phyloP scores from a whole-genome alignment of 2,329 filamentous ascomycete genomes.

The Colletotrichum sidae region DNA sequence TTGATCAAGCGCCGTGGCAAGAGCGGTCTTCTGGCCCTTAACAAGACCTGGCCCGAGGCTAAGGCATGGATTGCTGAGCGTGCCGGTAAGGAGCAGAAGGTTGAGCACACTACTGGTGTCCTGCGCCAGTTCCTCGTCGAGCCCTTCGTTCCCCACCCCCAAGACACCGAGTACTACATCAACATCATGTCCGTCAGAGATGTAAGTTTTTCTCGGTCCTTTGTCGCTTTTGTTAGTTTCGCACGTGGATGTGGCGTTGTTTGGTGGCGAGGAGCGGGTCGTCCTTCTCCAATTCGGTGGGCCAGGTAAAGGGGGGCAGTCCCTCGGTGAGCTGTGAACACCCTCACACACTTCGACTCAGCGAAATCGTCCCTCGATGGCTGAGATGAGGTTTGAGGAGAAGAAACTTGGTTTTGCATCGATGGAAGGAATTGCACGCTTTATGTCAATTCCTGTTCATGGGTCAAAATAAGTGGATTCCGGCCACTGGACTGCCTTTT shows the following conservation, averaged over 20 bases:
- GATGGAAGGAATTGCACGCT: slow-evolving; percentile 31
- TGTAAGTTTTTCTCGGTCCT: slow-evolving; percentile 71
- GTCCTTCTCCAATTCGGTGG: slow-evolving; percentile 14
- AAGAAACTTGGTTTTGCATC: slow-evolving; percentile 29
- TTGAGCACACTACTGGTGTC: slow-evolving; percentile 90
- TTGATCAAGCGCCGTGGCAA: slow-evolving; percentile 99
- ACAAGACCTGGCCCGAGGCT: slow-evolving; percentile 97
- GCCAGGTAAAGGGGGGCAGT: slow-evolving; percentile 25
- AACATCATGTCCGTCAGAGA: slow-evolving; percentile 99
- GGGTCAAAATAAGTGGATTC: slow-evolving; percentile 38
- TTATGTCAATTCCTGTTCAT: slow-evolving; percentile 35
- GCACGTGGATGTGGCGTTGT: neutral
- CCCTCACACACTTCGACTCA: slow-evolving; percentile 18
- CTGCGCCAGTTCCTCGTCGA: slow-evolving; percentile 97
- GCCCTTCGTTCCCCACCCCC: slow-evolving; percentile 96
- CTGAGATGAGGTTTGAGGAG: slow-evolving; percentile 13
- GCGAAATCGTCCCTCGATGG: slow-evolving; percentile 18
- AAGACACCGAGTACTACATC: slow-evolving; percentile 99
- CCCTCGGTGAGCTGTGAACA: slow-evolving; percentile 27
- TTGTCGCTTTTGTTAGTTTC: slow-evolving; percentile 14
- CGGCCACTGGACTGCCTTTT: slow-evolving; percentile 34
- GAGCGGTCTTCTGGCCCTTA: slow-evolving; percentile 94
- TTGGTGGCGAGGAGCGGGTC: slow-evolving; percentile 13
- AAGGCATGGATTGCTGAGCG: slow-evolving; percentile 93
- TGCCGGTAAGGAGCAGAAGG: slow-evolving; percentile 91